Percentiles rank a stretch among this genome's conserved stretches.
Conservation (phyloP, 805 yeast genomes). For the Saccharomycopsis amapae region DNA sequence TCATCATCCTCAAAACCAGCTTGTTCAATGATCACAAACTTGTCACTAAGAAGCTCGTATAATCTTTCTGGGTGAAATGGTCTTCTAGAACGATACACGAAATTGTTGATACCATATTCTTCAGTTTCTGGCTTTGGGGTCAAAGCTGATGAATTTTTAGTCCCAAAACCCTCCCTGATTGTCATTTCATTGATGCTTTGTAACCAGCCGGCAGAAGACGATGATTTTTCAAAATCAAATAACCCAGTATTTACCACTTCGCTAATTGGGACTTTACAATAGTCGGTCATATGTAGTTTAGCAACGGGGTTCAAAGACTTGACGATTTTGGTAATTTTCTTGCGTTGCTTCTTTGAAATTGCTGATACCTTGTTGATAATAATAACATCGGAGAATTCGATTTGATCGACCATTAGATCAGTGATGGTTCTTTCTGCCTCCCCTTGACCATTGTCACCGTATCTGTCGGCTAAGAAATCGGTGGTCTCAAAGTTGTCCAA, state of each 20-base stretch:
- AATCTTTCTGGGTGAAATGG: conserved; percentile 42
- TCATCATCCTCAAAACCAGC: conserved; percentile 24
- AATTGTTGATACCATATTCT: conserved; percentile 36
- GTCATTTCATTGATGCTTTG: conserved; percentile 15
- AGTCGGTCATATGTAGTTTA: conserved; percentile 32
- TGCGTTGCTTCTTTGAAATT: no score
- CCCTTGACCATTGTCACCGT: no score
- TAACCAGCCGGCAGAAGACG: conserved; percentile 19
- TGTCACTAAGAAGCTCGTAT: conserved; percentile 31
- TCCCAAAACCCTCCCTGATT: conserved; percentile 22
- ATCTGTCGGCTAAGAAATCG: conserved; percentile 11
- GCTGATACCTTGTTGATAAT: conserved; percentile 34
- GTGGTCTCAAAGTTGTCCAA: conserved; percentile 32
- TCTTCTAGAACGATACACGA: conserved; percentile 34
- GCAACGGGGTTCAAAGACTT: conserved; percentile 37
- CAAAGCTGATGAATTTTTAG: no score
- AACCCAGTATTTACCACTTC: conserved; percentile 33
- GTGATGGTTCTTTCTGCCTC: conserved; percentile 27
- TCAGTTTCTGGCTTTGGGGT: background rate
- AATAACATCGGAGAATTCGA: conserved; percentile 41
- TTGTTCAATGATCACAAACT: conserved; percentile 29
- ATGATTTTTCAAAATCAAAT: conserved; percentile 32
- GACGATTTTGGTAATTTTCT: conserved; percentile 31
- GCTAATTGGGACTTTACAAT: conserved; percentile 30
- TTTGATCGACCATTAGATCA: conserved; percentile 40